Evolutionary conservation across 805 yeast species (phyloP), one percentile per base, ranked within the genome.

Genomic region (Lipomyces spencermartinsiae): DNA sequence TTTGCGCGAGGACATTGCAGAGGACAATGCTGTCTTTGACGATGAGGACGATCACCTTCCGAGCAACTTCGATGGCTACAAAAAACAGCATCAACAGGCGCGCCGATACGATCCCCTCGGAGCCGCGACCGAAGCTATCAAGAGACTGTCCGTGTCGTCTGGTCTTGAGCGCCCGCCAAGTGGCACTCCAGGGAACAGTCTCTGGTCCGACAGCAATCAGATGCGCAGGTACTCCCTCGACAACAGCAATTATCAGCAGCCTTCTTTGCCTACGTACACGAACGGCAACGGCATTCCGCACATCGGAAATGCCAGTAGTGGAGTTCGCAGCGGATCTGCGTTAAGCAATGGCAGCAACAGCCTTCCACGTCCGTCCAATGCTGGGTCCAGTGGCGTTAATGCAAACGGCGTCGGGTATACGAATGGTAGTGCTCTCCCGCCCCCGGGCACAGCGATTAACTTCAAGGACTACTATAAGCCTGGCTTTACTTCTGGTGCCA

Each of bases 11-110:
- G 65, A 49, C 16, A 51, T 65, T 29, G 37, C 62, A 10, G 69
- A 66, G 55, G 67, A 67, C 29, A 14, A n/a, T 12, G 59, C 63
- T 31, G 66, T 66, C 34, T 63, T 64, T 51, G 67, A 64, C 58
- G 70, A 67, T 8, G 70, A 67, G 22, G 61, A 61, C 64, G 37
- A 56, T 16, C 31, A 58, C 59, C 31, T 59, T 22, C 56, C 56
- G 7, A 53, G 34, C 34, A 53, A 31, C 14, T 14, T 53, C 19
- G 34, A 31, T 12, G 34, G 14, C 14, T 53, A 53, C 34, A 16
- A 31, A 34, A 16, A 31, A 6, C 56, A 31, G n/a, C 34, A 25
- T 53, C 56, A 31, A 53, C 56, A 53, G 56, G 1, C 49, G 16
- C 49, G 49, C 22, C 19, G 49, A 43, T 43, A 43, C 22, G 49